These are phyloP conservation scores for Metschnikowia santaceciliae DNA, from an alignment of 805 yeast species.

Conservation along the genomic window DNA sequence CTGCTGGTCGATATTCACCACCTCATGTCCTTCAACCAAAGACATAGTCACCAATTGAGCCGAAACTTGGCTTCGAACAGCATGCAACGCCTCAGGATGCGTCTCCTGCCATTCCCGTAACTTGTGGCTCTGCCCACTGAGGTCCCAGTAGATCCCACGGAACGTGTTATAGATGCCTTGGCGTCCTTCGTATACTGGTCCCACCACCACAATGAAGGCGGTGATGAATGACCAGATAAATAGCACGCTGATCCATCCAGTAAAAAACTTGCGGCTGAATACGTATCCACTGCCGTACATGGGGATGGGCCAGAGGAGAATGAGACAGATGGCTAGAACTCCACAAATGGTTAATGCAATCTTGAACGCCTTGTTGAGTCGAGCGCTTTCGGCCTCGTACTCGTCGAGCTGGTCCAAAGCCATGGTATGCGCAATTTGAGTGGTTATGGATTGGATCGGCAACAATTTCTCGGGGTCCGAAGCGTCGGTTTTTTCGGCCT, in stretches of 20 bases:
- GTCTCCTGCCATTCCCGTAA: slow-evolving; percentile 69
- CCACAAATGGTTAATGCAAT: slow-evolving; percentile 59
- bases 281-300: slow-evolving; percentile 81
- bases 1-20: slow-evolving; percentile 14
- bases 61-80: slow-evolving; percentile 60
- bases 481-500: slow-evolving; percentile 26
- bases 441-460: slow-evolving; percentile 37
- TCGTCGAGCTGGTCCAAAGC: slow-evolving; percentile 21
- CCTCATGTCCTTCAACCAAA: slow-evolving; percentile 9
- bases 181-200: slow-evolving; percentile 75
- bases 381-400: slow-evolving; percentile 46
- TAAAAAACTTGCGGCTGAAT: slow-evolving; percentile 71
- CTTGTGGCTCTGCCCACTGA: slow-evolving; percentile 70
- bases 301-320: slow-evolving; percentile 91
- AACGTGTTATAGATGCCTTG: slow-evolving; percentile 57
- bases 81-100: slow-evolving; percentile 73
- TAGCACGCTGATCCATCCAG: slow-evolving; percentile 85
- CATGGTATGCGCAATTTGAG: slow-evolving; percentile 38
- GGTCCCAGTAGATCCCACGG: slow-evolving; percentile 85
- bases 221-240: slow-evolving; percentile 78
- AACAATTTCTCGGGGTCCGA: slow-evolving; percentile 25
- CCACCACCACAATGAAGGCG: slow-evolving; percentile 57
- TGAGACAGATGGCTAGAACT: slow-evolving; percentile 55
- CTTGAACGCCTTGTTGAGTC: slow-evolving; percentile 55
- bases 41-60: slow-evolving; percentile 20